These are phyloP conservation scores for Abortiporus biennis DNA, from an alignment of 1,284 basidiomycete species.

Conservation along the genomic window DNA sequence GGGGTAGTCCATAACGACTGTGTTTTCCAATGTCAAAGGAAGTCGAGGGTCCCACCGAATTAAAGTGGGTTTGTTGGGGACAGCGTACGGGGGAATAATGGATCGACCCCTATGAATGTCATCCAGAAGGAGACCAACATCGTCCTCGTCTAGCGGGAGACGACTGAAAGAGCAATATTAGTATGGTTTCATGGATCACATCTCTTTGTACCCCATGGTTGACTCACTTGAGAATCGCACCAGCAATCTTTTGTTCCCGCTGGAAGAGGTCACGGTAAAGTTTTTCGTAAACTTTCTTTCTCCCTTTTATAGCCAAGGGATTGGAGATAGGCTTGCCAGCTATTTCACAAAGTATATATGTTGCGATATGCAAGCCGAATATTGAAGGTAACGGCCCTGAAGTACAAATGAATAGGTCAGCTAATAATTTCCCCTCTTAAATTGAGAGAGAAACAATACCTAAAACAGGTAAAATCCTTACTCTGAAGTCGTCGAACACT, in stretches of 20 bases:
- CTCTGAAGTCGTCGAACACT: constrained; percentile 91
- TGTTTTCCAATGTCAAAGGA: constrained; percentile 69
- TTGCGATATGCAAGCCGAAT: constrained; percentile 85
- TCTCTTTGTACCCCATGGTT: neutral
- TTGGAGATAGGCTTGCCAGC: constrained; percentile 79
- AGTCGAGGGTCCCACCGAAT: constrained; percentile 73
- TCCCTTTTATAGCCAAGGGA: constrained; percentile 77
- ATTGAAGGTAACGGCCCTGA: constrained; percentile 78
- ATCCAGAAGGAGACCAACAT: constrained; percentile 81
- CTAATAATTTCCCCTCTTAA: neutral
- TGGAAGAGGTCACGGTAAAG: constrained; percentile 71
- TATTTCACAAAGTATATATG: constrained; percentile 81
- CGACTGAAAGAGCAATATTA: constrained; percentile 35
- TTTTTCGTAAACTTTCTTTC: constrained; percentile 81
- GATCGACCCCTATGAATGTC: constrained; percentile 82
- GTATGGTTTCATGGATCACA: neutral
- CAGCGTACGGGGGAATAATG: constrained; percentile 66
- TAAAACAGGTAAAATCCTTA: constrained; percentile 84
- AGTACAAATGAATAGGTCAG: too few relatives aligned
- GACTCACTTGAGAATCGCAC: constrained; percentile 28
- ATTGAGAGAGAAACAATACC: constrained; percentile 32
- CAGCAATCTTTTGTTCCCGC: constrained; percentile 62
- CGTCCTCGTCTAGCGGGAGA: constrained; percentile 75
- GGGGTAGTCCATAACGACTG: constrained; percentile 71
- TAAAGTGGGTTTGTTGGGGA: constrained; percentile 66